Percentiles rank a stretch among this genome's conserved stretches.
Conservation (phyloP, 257 asterid genomes). For the Solanum pennellii region DNA sequence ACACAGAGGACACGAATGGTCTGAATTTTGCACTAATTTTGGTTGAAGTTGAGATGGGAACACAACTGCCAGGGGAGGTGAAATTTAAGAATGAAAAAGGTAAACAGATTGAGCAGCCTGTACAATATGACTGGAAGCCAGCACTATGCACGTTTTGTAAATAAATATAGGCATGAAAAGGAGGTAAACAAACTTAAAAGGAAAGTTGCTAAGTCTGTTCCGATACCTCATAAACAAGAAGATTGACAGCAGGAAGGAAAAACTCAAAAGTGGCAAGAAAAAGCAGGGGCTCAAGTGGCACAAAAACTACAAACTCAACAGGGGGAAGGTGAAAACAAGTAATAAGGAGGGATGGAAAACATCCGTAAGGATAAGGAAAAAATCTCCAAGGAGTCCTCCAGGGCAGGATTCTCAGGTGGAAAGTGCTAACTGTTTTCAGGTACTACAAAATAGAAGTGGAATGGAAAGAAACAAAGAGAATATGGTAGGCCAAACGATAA, state of each 20-base stretch:
- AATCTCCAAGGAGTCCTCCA: neutral
- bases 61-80: neutral
- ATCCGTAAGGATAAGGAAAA: neutral
- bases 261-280: neutral
- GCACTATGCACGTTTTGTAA: too few species aligned
- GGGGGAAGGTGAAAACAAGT: neutral
- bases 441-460: neutral
- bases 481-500: neutral
- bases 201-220: neutral
- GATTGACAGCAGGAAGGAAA: neutral
- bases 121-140: neutral
- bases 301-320: neutral
- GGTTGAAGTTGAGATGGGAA: neutral
- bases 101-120: neutral
- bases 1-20: neutral
- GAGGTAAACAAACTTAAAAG: too few species aligned
- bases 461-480: neutral
- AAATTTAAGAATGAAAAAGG: too few species aligned
- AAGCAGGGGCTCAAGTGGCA: neutral
- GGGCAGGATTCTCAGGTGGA: neutral
- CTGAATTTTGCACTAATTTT: neutral
- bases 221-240: neutral
- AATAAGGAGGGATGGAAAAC: neutral
- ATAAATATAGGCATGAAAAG: neutral
- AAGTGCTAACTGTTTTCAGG: neutral